Evolutionary conservation across 208 protist species (phyloP).

Genomic region (Borovskyia barvae): DNA sequence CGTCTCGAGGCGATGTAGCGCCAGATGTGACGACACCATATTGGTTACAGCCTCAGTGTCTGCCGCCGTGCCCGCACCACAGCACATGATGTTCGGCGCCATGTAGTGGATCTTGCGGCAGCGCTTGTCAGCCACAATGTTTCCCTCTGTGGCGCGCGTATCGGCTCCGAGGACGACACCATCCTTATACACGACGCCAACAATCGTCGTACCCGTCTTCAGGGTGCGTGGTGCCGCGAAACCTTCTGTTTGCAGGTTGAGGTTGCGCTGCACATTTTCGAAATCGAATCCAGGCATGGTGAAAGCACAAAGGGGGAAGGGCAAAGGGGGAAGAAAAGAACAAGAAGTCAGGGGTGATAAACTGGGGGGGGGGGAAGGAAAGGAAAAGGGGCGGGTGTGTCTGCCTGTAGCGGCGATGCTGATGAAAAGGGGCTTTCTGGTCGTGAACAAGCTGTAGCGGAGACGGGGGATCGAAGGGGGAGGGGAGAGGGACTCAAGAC

Average conservation of each 20-base stretch:
- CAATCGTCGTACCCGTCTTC: conserved; percentile 99
- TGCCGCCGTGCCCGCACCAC: conserved; percentile 99
- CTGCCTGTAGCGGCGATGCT: too few relatives aligned
- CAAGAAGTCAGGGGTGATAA: conserved; percentile 2
- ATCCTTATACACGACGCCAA: conserved; percentile 98
- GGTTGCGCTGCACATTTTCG: conserved; percentile 92
- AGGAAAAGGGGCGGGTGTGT: too few relatives aligned
- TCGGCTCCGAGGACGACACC: conserved; percentile 99
- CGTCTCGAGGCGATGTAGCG: conserved; percentile 94
- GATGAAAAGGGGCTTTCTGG: too few relatives aligned
- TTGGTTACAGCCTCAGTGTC: conserved; percentile 97
- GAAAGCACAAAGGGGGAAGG: background rate
- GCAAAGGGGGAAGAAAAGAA: conserved; percentile 14
- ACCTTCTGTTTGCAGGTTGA: conserved; percentile 75
- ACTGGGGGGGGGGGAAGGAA: too few relatives aligned
- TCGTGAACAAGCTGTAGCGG: too few relatives aligned
- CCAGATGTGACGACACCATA: conserved; percentile 94
- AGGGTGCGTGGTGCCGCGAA: conserved; percentile 73
- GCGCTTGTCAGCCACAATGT: conserved; percentile 99
- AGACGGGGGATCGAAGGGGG: too few relatives aligned
- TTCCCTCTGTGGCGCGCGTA: conserved; percentile 98
- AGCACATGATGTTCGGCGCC: conserved; percentile 99
- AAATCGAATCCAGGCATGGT: conserved; percentile 92
- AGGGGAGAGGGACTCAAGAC: too few relatives aligned
- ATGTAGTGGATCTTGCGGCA: conserved; percentile 99